A percentile compares a stretch with the other conserved stretches of the same genome.
Conservation (phyloP, 345 rosid genomes). For the Salix udensis region DNA sequence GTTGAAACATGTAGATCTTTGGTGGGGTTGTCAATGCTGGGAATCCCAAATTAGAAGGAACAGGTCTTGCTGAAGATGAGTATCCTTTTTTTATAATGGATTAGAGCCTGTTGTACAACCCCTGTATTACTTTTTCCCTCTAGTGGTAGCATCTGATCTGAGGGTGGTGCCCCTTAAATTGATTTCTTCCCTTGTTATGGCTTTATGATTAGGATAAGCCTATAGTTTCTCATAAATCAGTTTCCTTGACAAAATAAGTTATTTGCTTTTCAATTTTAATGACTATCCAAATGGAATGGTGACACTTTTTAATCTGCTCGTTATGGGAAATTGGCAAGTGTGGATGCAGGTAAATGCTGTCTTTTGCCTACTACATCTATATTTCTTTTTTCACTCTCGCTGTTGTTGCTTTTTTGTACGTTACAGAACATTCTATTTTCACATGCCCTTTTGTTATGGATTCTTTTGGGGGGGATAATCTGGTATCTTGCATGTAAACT, state of each 20-base stretch:
- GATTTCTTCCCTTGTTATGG: background rate
- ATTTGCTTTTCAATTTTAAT: conserved; percentile 80
- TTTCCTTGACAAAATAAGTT: conserved; percentile 63
- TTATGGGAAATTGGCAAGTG: conserved; percentile 84
- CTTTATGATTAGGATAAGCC: background rate
- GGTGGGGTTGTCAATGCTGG: conserved; percentile 95
- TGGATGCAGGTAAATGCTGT: conserved; percentile 79
- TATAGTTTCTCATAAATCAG: background rate
- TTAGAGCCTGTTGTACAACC: background rate
- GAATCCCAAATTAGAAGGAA: conserved; percentile 51
- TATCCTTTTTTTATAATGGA: conserved; percentile 52
- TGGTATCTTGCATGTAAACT: background rate
- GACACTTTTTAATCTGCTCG: conserved; percentile 88
- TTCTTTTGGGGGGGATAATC: too few species aligned
- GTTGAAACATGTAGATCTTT: conserved; percentile 48
- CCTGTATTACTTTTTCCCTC: background rate
- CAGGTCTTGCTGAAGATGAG: conserved; percentile 69
- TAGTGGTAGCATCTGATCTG: background rate
- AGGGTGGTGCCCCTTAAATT: background rate
- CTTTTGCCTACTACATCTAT: background rate
- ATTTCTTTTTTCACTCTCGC: background rate
- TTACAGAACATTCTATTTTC: conserved; percentile 3
- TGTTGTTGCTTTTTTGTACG: background rate
- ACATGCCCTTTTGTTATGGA: background rate
- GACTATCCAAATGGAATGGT: conserved; percentile 99